These are phyloP conservation scores for Candida neerlandica DNA, from an alignment of 1,139 yeast species.

Conservation along the genomic window DNA sequence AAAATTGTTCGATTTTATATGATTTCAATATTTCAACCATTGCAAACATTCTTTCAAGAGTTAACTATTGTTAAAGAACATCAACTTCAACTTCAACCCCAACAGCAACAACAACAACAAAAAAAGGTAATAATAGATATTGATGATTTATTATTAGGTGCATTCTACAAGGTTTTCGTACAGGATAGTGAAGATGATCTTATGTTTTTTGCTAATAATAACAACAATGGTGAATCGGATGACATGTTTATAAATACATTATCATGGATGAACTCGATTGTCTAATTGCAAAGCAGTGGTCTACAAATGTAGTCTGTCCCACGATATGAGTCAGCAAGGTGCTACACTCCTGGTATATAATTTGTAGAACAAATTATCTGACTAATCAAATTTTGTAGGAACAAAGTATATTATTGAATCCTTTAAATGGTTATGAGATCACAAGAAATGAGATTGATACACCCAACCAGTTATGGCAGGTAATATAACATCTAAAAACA, in stretches of 20 bases:
- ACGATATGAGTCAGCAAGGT: no score
- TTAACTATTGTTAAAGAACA: not conserved
- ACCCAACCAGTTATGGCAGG: no score
- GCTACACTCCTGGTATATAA: no score
- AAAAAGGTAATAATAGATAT: not conserved
- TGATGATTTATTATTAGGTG: constrained; percentile 2
- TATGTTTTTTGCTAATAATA: not conserved
- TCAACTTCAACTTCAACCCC: not conserved
- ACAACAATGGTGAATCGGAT: constrained; percentile 1
- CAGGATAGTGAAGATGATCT: constrained; percentile 1
- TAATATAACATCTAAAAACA: no score
- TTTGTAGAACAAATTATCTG: no score
- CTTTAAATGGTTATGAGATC: no score
- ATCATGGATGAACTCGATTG: constrained; percentile 2
- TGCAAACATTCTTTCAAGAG: constrained; percentile 27
- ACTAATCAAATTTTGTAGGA: no score
- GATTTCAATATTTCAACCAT: constrained; percentile 32
- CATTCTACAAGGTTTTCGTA: constrained; percentile 3
- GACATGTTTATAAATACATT: not conserved
- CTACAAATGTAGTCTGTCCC: no score
- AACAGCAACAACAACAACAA: constrained; percentile 15
- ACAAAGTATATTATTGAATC: no score
- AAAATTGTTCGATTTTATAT: constrained; percentile 31
- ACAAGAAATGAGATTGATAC: no score
- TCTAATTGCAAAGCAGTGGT: not conserved